Evolutionary conservation across 1,284 basidiomycete genomes (phyloP).

Genomic region (Peniophora sp.): DNA sequence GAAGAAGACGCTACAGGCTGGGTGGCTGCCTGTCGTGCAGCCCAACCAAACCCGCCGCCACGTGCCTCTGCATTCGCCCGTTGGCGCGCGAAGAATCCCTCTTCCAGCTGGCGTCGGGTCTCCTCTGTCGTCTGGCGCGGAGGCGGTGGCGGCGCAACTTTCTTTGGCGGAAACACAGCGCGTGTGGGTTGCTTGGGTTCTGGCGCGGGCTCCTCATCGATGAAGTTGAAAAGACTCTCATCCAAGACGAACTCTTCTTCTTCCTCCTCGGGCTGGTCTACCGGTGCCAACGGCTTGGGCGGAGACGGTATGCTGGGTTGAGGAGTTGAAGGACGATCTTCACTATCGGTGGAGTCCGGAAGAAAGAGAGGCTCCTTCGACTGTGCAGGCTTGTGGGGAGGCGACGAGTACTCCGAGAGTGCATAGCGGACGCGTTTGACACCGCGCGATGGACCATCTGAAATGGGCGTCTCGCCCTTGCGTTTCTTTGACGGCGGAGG

Average conservation of each 20-base stretch:
- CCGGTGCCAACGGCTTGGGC: neutral
- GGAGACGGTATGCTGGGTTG: neutral
- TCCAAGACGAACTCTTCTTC: conserved; percentile 28
- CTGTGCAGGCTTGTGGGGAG: neutral
- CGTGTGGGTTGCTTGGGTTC: neutral
- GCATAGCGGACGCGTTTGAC: neutral
- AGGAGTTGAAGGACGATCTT: conserved; percentile 3
- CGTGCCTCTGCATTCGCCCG: neutral
- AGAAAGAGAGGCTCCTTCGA: conserved; percentile 2
- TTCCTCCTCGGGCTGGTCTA: conserved; percentile 9
- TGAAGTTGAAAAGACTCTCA: conserved; percentile 23
- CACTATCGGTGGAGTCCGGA: conserved; percentile 5
- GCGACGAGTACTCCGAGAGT: neutral
- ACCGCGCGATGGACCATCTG: too few relatives aligned
- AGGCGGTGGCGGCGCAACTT: neutral
- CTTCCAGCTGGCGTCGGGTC: neutral
- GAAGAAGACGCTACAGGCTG: neutral
- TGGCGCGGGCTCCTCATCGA: conserved; percentile 1
- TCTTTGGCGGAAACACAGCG: neutral
- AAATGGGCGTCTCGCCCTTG: too few relatives aligned
- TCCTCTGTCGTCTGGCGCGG: neutral
- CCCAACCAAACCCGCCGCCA: neutral
- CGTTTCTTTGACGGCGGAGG: too few relatives aligned
- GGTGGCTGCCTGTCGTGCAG: neutral
- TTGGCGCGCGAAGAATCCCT: neutral